Conservation (phyloP, 2,329 filamentous ascomycete genomes). For the Periconia macrospinosa region DNA sequence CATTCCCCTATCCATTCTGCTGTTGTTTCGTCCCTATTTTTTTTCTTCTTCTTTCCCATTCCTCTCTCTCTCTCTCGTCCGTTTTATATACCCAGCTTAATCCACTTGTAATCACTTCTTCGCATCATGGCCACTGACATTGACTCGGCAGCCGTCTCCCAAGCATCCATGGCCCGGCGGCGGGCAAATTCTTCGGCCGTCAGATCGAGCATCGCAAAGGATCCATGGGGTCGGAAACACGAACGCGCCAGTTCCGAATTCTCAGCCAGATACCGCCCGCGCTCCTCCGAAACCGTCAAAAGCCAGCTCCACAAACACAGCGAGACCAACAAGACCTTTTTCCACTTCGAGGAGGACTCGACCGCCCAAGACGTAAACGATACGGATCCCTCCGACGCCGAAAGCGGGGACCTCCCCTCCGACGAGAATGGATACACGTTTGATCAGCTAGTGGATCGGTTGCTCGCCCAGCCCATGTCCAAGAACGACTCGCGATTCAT, state of each 20-base stretch:
- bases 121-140: background rate
- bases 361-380: constrained; percentile 70
- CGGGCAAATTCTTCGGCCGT: constrained; percentile 51
- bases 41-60: constrained; percentile 11
- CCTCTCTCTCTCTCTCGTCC: background rate
- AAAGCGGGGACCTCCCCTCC: constrained; percentile 40
- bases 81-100: background rate
- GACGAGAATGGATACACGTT: constrained; percentile 64
- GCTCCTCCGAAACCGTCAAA: constrained; percentile 27
- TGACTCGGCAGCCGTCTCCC: constrained; percentile 26
- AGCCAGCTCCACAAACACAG: constrained; percentile 40
- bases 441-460: constrained; percentile 71
- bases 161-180: constrained; percentile 42
- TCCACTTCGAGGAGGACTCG: constrained; percentile 73
- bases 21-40: no score
- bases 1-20: background rate
- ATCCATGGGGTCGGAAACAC: constrained; percentile 44
- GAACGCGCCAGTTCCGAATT: constrained; percentile 53
- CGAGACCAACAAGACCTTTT: constrained; percentile 59
- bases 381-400: constrained; percentile 58
- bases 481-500: constrained; percentile 88
- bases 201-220: constrained; percentile 43
- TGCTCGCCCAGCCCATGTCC: constrained; percentile 78
- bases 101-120: constrained; percentile 11
- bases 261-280: constrained; percentile 39